Percentiles rank a stretch among this genome's conserved stretches.
Evolutionary conservation across 371 early-diverging fungal genomes (phyloP).

Genomic region (Circinella minor): DNA sequence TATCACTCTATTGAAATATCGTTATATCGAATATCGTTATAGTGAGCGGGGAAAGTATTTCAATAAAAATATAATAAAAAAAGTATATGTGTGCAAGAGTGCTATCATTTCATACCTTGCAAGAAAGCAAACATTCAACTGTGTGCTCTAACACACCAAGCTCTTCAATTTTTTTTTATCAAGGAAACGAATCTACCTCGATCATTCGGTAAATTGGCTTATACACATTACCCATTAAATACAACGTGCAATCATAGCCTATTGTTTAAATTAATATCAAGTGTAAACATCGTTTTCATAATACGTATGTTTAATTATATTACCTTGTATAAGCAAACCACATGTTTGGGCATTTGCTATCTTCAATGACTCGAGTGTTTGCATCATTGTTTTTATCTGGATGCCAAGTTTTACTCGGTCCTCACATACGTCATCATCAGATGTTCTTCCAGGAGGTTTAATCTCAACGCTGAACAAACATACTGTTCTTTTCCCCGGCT

Average conservation of each 20-base stretch:
- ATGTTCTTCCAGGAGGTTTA: background rate
- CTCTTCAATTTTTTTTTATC: background rate
- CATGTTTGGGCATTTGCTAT: too few relatives aligned
- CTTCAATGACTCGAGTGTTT: too few relatives aligned
- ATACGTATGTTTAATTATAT: background rate
- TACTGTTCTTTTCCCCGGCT: background rate
- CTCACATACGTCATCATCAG: background rate
- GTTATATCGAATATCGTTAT: too few relatives aligned
- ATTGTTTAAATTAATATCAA: background rate
- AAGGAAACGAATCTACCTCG: background rate
- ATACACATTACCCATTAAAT: background rate
- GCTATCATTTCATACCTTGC: slow-evolving; percentile 1
- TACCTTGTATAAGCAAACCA: too few relatives aligned
- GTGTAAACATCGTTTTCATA: background rate
- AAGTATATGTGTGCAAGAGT: too few relatives aligned
- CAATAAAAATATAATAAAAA: too few relatives aligned
- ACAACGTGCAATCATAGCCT: background rate
- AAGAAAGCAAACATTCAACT: slow-evolving; percentile 2
- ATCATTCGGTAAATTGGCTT: slow-evolving; percentile 4
- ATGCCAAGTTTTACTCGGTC: background rate
- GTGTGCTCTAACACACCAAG: background rate
- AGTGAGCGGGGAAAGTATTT: too few relatives aligned
- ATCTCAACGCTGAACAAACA: background rate
- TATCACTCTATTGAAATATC: too few relatives aligned
- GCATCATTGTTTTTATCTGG: slow-evolving; percentile 7